A percentile compares a stretch with the other conserved stretches of the same genome.
phyloP scores from a whole-genome alignment of 2,329 filamentous ascomycete genomes.

The Xylaria sp. region DNA sequence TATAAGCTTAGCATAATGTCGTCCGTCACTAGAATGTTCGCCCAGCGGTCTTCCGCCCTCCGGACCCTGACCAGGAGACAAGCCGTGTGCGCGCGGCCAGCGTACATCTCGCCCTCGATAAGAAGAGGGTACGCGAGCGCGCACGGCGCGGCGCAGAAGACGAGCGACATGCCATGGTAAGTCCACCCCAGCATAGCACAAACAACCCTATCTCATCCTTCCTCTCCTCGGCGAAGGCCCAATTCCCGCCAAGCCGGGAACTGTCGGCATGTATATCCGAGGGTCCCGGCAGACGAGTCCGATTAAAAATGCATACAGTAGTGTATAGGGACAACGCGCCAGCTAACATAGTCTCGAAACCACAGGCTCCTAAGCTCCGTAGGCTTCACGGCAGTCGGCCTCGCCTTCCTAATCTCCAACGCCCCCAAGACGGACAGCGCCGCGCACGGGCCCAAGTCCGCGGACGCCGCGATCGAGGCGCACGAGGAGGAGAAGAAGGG shows the following conservation, averaged over 20 bases:
- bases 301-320: background rate
- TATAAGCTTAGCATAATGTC: conserved; percentile 36
- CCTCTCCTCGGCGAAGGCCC: background rate
- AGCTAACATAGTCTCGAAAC: background rate
- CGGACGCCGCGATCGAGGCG: background rate
- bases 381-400: conserved; percentile 38
- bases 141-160: conserved; percentile 36
- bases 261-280: background rate
- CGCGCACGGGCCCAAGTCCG: conserved; percentile 25
- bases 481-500: conserved; percentile 19
- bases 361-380: conserved; percentile 43
- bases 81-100: conserved; percentile 24
- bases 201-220: background rate
- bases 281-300: background rate
- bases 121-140: conserved; percentile 23
- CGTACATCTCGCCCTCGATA: conserved; percentile 32
- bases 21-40: conserved; percentile 39
- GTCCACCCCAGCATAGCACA: conserved; percentile 6
- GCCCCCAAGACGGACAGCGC: background rate
- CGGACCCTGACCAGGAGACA: conserved; percentile 16
- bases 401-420: conserved; percentile 39
- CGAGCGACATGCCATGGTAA: conserved; percentile 48
- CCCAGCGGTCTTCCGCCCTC: conserved; percentile 35
- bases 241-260: background rate
- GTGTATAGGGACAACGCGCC: background rate